These are phyloP conservation scores for Vaccinium darrowii DNA, from an alignment of 148 eudicot genomes.

Conservation along the genomic window DNA sequence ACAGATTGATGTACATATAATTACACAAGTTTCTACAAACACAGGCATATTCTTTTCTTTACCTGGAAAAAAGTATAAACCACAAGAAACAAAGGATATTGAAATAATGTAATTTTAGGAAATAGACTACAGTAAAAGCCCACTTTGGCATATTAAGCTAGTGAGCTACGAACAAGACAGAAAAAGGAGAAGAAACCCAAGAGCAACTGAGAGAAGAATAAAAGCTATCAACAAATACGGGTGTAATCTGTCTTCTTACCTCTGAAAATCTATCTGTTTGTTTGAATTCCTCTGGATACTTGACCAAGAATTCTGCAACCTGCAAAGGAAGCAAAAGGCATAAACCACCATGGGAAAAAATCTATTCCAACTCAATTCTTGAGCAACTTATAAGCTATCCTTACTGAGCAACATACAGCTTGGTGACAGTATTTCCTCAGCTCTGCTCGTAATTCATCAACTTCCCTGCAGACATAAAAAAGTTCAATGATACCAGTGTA, in stretches of 20 bases:
- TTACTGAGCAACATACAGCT: conserved; percentile 25
- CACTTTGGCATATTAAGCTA: not conserved
- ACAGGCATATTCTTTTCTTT: not conserved
- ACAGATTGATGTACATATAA: not conserved
- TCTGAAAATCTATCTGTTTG: conserved; percentile 19
- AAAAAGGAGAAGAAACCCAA: not conserved
- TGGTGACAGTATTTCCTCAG: conserved; percentile 23
- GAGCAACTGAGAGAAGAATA: not conserved
- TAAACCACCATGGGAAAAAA: conserved; percentile 9
- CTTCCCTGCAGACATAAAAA: conserved; percentile 28
- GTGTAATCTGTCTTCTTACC: conserved; percentile 12
- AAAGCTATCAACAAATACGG: not conserved
- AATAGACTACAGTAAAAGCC: not conserved
- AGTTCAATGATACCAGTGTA: not conserved
- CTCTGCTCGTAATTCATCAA: conserved; percentile 33
- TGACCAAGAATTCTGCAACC: conserved; percentile 17
- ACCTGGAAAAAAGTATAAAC: not conserved
- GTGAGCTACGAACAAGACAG: not conserved
- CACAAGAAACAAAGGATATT: not conserved
- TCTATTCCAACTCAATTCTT: conserved; percentile 1
- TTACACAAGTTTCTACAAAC: not conserved
- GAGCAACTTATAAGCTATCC: conserved; percentile 12
- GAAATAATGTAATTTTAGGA: not conserved
- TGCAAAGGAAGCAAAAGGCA: conserved; percentile 9
- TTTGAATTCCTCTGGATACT: conserved; percentile 18